Percentiles rank a stretch among this genome's conserved stretches.
Evolutionary conservation across 768 basidiomycete species (phyloP).

Genomic region (Hericium rajendrae): DNA sequence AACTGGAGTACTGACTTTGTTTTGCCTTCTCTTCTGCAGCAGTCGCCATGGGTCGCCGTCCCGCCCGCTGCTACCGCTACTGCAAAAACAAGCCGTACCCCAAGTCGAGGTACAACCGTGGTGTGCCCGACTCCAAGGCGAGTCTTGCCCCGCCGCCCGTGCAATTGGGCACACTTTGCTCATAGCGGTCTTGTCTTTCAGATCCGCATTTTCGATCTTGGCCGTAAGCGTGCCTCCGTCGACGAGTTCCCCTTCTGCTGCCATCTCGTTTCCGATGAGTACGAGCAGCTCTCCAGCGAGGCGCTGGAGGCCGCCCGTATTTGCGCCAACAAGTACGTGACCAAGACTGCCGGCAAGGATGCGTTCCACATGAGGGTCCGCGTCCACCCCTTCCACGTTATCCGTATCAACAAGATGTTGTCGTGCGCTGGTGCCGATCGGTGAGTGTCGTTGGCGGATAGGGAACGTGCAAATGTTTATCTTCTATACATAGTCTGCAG

Average conservation of each 20-base stretch:
- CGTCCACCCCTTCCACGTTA: constrained; percentile 96
- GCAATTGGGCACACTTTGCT: too few relatives aligned
- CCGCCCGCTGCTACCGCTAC: constrained; percentile 96
- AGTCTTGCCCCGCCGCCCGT: constrained; percentile 10
- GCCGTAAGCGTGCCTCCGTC: constrained; percentile 90
- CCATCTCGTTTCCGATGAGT: constrained; percentile 96
- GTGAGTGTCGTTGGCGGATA: constrained; percentile 30
- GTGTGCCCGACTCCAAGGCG: constrained; percentile 94
- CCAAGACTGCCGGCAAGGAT: constrained; percentile 96
- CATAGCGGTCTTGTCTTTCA: constrained; percentile 19
- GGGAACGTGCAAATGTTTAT: not conserved
- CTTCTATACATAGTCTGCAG: constrained; percentile 48
- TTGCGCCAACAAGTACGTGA: constrained; percentile 99
- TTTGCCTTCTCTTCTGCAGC: not conserved
- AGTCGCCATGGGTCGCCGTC: constrained; percentile 86
- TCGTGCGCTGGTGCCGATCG: constrained; percentile 98
- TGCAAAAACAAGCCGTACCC: constrained; percentile 99
- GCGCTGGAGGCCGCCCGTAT: constrained; percentile 98
- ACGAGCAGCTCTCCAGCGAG: constrained; percentile 92
- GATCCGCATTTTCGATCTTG: constrained; percentile 96
- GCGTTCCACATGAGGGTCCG: constrained; percentile 97
- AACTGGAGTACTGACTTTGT: not conserved
- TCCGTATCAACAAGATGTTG: constrained; percentile 99
- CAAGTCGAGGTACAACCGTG: constrained; percentile 93
- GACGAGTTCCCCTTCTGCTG: constrained; percentile 98